phyloP scores from a whole-genome alignment of 2,329 filamentous ascomycete species.

The Ramularia endophylla region DNA sequence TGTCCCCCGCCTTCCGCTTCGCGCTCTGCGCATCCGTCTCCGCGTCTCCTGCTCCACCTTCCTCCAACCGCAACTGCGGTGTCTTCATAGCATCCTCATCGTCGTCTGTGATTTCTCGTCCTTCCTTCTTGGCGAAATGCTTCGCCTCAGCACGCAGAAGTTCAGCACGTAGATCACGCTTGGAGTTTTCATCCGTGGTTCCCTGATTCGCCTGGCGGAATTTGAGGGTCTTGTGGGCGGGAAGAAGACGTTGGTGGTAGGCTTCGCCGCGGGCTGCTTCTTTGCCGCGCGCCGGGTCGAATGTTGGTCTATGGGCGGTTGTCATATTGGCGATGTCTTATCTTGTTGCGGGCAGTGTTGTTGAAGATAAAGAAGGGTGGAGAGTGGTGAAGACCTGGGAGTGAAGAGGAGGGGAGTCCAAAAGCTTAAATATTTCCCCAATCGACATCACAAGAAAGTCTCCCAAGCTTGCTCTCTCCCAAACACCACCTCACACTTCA shows the following conservation, averaged over 20 bases:
- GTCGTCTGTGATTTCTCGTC: slow-evolving; percentile 43
- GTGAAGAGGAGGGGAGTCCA: background rate
- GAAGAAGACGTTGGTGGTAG: slow-evolving; percentile 92
- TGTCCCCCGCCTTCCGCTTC: slow-evolving; percentile 60
- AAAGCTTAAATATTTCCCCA: too few relatives aligned
- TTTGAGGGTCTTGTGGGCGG: slow-evolving; percentile 90
- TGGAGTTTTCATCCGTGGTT: slow-evolving; percentile 62
- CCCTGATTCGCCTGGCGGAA: slow-evolving; percentile 86
- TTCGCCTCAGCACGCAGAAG: slow-evolving; percentile 82
- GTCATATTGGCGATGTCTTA: slow-evolving; percentile 35
- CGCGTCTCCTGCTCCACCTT: slow-evolving; percentile 30
- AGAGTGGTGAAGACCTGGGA: too few relatives aligned
- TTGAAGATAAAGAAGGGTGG: background rate
- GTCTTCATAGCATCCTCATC: slow-evolving; percentile 24
- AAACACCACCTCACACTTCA: slow-evolving; percentile 16
- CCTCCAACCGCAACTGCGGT: slow-evolving; percentile 44
- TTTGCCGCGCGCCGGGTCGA: slow-evolving; percentile 92
- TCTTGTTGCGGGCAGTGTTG: background rate
- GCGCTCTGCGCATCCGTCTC: slow-evolving; percentile 14
- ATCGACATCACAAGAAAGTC: background rate
- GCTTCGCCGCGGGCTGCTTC: slow-evolving; percentile 88
- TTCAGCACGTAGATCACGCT: slow-evolving; percentile 81
- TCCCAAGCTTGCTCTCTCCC: background rate
- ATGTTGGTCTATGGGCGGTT: slow-evolving; percentile 75
- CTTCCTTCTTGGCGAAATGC: slow-evolving; percentile 80